Conservation (phyloP, 1,284 basidiomycete species). For the Singerocomus rubriflavus region DNA sequence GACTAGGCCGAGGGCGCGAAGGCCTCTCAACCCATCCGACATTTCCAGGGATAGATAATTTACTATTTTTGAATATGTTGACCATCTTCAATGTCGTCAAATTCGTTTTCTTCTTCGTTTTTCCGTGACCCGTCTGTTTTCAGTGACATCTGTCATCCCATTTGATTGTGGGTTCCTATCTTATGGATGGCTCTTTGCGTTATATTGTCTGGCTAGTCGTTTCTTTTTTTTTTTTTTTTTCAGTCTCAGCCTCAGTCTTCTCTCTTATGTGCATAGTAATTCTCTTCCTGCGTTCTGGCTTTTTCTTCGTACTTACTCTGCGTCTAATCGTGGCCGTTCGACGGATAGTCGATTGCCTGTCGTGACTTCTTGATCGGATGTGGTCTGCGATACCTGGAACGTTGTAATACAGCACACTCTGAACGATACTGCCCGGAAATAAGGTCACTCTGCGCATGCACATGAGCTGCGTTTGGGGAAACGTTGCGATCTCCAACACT, state of each 20-base stretch:
- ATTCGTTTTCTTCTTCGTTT: slow-evolving; percentile 3
- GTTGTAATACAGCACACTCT: slow-evolving; percentile 36
- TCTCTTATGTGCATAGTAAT: slow-evolving; percentile 26
- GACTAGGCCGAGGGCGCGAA: slow-evolving; percentile 9
- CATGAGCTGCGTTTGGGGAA: background rate
- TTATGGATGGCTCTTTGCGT: slow-evolving; percentile 19
- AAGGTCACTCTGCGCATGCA: background rate
- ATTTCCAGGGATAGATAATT: slow-evolving; percentile 28
- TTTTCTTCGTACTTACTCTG: slow-evolving; percentile 24
- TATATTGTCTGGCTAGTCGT: slow-evolving; percentile 20
- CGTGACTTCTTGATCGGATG: slow-evolving; percentile 27
- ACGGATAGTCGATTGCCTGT: slow-evolving; percentile 14
- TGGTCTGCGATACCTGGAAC: slow-evolving; percentile 36
- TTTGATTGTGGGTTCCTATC: slow-evolving; percentile 8
- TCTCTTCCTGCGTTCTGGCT: background rate
- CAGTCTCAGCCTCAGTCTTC: background rate
- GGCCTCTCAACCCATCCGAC: slow-evolving; percentile 9
- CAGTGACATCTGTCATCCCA: slow-evolving; percentile 2
- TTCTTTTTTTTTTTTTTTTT: background rate
- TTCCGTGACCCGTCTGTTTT: slow-evolving; percentile 15
- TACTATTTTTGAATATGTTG: slow-evolving; percentile 36
- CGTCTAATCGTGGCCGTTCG: slow-evolving; percentile 23
- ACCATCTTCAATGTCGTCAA: slow-evolving; percentile 32
- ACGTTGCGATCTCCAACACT: background rate
- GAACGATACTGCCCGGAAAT: slow-evolving; percentile 29